Evolutionary conservation across 2,329 filamentous ascomycete genomes (phyloP), one percentile per base, ranked within the genome.

Genomic region (Colletotrichum melonis): DNA sequence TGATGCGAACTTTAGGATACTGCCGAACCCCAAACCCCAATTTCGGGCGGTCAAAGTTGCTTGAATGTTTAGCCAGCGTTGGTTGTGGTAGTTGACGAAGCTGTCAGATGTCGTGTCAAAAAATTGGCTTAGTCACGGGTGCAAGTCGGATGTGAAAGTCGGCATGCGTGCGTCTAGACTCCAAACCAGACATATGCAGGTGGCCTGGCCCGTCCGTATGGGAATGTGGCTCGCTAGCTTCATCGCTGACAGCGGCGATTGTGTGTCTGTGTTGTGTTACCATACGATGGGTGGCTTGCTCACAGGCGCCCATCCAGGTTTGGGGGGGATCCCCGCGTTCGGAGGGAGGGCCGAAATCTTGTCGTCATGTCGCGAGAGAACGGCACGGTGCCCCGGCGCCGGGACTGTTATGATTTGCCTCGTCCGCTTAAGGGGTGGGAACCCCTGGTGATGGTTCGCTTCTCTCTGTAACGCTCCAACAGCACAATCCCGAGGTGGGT

Each of bases 1-100:
- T 57, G 62, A 62, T 71, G 42, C 60, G 60, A 71, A 73, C 55
- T 62, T 42, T 65, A 58, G 55, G 35, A 60, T 38, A 35, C 57
- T 73, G 65, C 66, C 60, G 56, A 38, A 30, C 55, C 38, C 70
- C 67, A 73, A 66, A 30, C 55, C 38, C 70, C 67, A 73, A 66
- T 12, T 62, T 22, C 28, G 67, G 67, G 46, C 55, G 32, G 55
- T 62, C 52, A 49, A 46, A 19, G 55, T 42, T 65, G 52, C 22
- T 63, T 58, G 60, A 66, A 62, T 54, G 52, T 59, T 68, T 54
- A 63, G 26, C 49, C 57, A 72, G 16, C 4, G 24, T 64, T 32
- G 35, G 16, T 28, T 35, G 14, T 57, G 57, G 30, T 35, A 16
- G 58, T 38, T 38, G 19, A 32, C 8, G 32, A 30, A 49, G 42